Conservation (phyloP, 192 early-diverging fungal species). For the Coemansia sp. region DNA sequence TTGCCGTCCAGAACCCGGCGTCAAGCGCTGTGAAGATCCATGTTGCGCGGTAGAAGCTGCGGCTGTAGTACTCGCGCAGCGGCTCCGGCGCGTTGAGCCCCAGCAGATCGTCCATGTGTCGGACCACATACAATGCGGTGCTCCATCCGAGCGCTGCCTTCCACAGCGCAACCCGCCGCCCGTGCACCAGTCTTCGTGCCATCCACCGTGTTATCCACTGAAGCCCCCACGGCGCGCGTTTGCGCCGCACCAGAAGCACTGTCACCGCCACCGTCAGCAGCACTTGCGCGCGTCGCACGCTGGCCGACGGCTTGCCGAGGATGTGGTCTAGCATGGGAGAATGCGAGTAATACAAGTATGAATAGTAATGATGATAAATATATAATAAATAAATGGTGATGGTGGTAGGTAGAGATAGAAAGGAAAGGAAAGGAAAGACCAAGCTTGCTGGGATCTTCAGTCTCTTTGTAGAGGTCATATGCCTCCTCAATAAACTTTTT, state of each 20-base stretch:
- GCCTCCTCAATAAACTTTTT: background rate
- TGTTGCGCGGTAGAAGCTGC: conserved; percentile 86
- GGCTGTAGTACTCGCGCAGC: conserved; percentile 80
- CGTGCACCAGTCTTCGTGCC: background rate
- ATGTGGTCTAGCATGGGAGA: conserved; percentile 85
- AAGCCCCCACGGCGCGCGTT: conserved; percentile 32
- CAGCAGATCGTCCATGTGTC: conserved; percentile 69
- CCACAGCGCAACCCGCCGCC: conserved; percentile 59
- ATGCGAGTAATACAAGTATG: too few relatives aligned
- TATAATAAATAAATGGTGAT: background rate
- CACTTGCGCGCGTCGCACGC: conserved; percentile 79
- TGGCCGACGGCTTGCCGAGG: conserved; percentile 85
- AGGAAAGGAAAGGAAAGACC: background rate
- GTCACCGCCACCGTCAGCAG: conserved; percentile 15
- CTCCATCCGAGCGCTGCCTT: conserved; percentile 70
- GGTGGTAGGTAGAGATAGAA: background rate
- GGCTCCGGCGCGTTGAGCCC: conserved; percentile 82
- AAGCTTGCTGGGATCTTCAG: background rate
- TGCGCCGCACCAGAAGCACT: conserved; percentile 21
- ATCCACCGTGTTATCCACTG: conserved; percentile 19
- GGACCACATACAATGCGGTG: conserved; percentile 63
- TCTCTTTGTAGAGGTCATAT: background rate
- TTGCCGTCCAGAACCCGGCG: conserved; percentile 91
- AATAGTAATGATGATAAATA: too few relatives aligned
- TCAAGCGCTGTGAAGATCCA: conserved; percentile 91